Evolutionary conservation across 2,329 filamentous ascomycete species (phyloP), one percentile per base, ranked within the genome.

Genomic region (Microcera coccophila): DNA sequence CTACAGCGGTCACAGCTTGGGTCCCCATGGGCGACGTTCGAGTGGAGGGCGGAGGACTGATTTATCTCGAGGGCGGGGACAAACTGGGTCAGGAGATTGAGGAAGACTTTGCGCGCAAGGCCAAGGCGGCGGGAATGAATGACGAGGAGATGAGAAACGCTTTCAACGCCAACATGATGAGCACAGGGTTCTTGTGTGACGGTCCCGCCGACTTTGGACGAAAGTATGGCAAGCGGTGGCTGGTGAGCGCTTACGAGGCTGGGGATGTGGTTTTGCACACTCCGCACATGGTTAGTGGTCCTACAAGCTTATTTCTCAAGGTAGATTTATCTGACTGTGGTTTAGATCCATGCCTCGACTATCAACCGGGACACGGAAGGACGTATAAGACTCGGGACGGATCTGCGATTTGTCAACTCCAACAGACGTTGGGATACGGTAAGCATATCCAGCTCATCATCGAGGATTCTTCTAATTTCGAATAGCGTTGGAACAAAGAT

Each of bases 111-210:
- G 66, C 65, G 2, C 51, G 41, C 3, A 74, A 71, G 45, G 77
- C 78, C 0, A 70, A 64, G 41, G 65, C 69, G 17, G 66, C 66
- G 2, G 76, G 76, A 0, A 49, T 82, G 44, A 71, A 61, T 0
- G 74, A 79, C 0, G 75, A 78, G 42, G 73, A 82, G 55, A 66
- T 68, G 7, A 67, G 62, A 32, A 65, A 62, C 22, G 75, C 73
- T 0, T 81, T 78, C 55, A 82, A 82, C 49, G 63, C 69, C 24
- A 81, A 82, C 48, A 82, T 82, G 78, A 75, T 81, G 65, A 63
- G 66, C 1, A 75, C 70, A 0, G 79, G 77, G 0, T 58, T 81
- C 24, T 63, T 82, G 3, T 70, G 72, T 3, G 73, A 81, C 21
- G 70, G 67, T 0, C 72, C 77, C 1, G 64, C 62, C 0, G 62